phyloP scores from a whole-genome alignment of 805 yeast genomes.

The Metschnikowia continentalis region DNA sequence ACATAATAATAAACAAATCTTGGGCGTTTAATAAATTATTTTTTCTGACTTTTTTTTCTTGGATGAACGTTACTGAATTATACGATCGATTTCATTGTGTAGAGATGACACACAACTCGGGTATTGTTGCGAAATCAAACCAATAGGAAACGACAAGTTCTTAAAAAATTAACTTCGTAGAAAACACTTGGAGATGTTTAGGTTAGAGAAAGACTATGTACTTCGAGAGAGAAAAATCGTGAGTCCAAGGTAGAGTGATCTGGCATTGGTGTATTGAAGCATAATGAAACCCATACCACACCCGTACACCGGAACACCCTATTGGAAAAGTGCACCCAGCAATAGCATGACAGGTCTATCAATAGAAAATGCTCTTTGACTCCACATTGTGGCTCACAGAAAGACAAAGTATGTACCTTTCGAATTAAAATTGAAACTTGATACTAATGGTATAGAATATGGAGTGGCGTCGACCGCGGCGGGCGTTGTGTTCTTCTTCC shows the following conservation, averaged over 20 bases:
- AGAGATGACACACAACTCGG: too few species aligned
- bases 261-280: background rate
- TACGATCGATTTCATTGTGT: too few species aligned
- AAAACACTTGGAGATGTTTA: too few species aligned
- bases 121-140: background rate
- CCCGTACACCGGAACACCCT: constrained; percentile 8
- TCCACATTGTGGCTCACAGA: constrained; percentile 63
- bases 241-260: background rate
- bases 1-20: too few species aligned
- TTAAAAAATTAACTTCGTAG: too few species aligned
- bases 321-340: background rate
- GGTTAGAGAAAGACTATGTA: background rate
- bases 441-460: constrained; percentile 50
- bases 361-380: constrained; percentile 16
- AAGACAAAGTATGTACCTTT: constrained; percentile 55
- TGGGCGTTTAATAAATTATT: too few species aligned
- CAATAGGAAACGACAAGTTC: too few species aligned
- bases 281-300: background rate
- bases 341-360: background rate
- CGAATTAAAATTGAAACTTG: too few species aligned
- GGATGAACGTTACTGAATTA: too few species aligned
- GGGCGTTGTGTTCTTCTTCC: constrained; percentile 69
- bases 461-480: constrained; percentile 92
- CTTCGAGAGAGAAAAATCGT: too few species aligned
- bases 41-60: too few species aligned